A percentile compares a stretch with the other conserved stretches of the same genome.
phyloP scores from a whole-genome alignment of 371 early-diverging fungal species.

The Circinella umbellata region DNA sequence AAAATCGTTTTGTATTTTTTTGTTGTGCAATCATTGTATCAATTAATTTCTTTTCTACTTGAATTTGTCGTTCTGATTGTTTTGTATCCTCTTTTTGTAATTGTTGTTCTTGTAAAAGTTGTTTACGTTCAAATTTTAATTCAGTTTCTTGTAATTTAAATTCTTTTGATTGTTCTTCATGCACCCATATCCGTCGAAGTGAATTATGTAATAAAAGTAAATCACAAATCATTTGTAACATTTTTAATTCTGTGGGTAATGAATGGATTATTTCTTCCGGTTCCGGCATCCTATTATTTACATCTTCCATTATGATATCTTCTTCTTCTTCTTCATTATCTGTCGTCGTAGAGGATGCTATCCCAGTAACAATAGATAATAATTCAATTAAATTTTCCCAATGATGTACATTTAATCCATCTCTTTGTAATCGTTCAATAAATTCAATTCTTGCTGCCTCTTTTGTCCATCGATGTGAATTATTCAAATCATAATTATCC shows the following conservation, averaged over 20 bases:
- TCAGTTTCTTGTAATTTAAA: constrained; percentile 27
- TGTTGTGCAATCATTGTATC: constrained; percentile 15
- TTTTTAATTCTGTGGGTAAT: constrained; percentile 12
- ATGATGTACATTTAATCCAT: constrained; percentile 33
- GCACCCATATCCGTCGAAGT: constrained; percentile 6
- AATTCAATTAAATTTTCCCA: constrained; percentile 41
- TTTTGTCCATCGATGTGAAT: not conserved
- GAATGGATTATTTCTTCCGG: not conserved
- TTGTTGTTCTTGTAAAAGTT: constrained; percentile 18
- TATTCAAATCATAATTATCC: constrained; percentile 8
- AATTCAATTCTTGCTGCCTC: constrained; percentile 24
- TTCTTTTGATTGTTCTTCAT: constrained; percentile 14
- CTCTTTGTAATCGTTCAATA: constrained; percentile 16
- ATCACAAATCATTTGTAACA: constrained; percentile 19
- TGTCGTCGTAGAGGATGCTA: not conserved
- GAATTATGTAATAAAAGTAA: constrained; percentile 7
- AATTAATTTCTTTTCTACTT: constrained; percentile 23
- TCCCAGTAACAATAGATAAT: constrained; percentile 20
- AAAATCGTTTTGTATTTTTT: constrained; percentile 26
- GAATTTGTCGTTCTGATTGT: constrained; percentile 18
- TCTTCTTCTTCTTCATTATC: constrained; percentile 1
- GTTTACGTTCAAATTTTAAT: constrained; percentile 25
- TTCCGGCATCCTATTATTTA: not conserved
- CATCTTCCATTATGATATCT: not conserved
- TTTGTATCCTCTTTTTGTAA: constrained; percentile 18